phyloP scores from a whole-genome alignment of 164 flowering plant species.

The Umbellularia californica region DNA sequence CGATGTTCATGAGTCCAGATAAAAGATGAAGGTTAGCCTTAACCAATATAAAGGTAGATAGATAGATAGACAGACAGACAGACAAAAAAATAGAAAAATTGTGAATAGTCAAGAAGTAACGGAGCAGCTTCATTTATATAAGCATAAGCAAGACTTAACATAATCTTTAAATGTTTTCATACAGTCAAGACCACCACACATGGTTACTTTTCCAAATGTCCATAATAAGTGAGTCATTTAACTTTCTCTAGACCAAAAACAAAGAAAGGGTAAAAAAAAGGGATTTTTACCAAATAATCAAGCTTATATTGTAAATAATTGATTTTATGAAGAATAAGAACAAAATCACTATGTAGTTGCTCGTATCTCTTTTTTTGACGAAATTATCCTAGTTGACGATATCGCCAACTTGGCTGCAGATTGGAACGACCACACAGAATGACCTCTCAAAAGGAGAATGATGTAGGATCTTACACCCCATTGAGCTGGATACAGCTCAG shows the following conservation, averaged over 20 bases:
- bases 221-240: conserved; percentile 19
- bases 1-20: no score
- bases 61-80: no score
- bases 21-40: no score
- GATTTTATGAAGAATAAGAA: no score
- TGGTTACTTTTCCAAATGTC: conserved; percentile 26
- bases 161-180: conserved; percentile 35
- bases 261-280: not conserved
- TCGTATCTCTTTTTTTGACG: no score
- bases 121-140: conserved; percentile 35
- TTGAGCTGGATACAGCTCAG: conserved; percentile 48
- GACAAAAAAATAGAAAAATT: no score
- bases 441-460: conserved; percentile 91
- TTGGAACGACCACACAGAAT: conserved; percentile 70
- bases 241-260: conserved; percentile 17
- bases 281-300: no score
- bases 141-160: conserved; percentile 18
- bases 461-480: no score
- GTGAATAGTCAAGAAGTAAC: conserved; percentile 15
- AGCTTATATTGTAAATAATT: no score
- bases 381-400: no score
- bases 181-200: conserved; percentile 25
- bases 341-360: no score
- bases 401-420: conserved; percentile 91
- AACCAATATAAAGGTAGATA: no score